Evolutionary conservation across 345 rosid genomes (phyloP).

Genomic region (Excoecaria agallocha): DNA sequence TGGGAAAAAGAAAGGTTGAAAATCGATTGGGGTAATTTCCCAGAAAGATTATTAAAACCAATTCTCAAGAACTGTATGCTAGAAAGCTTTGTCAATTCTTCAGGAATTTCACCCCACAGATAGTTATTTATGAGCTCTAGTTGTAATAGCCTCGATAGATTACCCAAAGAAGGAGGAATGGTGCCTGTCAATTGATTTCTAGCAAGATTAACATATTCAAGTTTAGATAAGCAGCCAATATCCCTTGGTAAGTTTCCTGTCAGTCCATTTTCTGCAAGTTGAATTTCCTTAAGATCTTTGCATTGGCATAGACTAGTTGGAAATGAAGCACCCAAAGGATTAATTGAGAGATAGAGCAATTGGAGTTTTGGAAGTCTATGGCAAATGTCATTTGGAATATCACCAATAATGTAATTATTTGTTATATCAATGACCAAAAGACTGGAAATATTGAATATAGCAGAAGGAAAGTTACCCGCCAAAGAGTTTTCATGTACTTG

Average conservation of each 20-base stretch:
- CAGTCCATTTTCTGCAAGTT: not conserved
- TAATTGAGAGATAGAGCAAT: not conserved
- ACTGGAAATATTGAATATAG: not conserved
- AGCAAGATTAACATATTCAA: not conserved
- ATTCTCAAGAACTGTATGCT: not conserved
- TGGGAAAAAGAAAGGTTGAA: not conserved
- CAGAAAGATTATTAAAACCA: slow-evolving; percentile 1
- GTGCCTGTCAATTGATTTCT: not conserved
- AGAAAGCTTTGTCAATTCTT: not conserved
- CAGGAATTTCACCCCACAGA: slow-evolving; percentile 2
- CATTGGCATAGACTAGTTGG: not conserved
- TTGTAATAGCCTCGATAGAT: not conserved
- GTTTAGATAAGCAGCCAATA: not conserved
- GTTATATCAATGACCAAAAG: not conserved
- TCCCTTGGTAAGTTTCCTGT: not conserved
- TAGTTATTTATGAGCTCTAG: not conserved
- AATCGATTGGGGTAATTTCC: not conserved
- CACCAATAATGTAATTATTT: not conserved
- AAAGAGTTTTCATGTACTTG: not conserved
- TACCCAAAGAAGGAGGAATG: not conserved
- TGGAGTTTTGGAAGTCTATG: not conserved
- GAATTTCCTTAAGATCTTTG: not conserved
- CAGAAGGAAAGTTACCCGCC: not conserved
- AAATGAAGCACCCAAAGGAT: not conserved
- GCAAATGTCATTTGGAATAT: not conserved